Evolutionary conservation across 192 early-diverging fungal genomes (phyloP), one percentile per base, ranked within the genome.

Genomic region (Podila horticola): DNA sequence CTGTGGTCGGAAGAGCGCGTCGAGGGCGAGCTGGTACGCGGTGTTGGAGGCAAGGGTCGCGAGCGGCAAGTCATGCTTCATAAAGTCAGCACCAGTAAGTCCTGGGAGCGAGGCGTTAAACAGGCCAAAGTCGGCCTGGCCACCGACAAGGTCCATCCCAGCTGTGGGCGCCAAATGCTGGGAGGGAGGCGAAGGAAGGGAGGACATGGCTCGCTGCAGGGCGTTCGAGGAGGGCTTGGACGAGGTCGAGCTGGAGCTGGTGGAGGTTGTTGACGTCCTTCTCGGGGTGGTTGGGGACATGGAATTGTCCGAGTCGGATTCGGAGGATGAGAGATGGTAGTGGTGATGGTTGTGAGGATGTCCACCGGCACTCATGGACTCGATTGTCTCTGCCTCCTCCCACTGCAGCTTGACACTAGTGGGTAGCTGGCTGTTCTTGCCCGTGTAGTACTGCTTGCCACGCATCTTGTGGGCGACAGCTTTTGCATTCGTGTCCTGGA

Each of bases 311-410:
- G 75, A 79, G 59, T 48, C n/a, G 22, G 70, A 51, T 22, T 59
- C 59, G 1, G 76, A 81, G 38, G 70, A 62, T 4, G 52, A 29
- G 22, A 59, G 62, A 52, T 61, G 62, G 13, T 41, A 28, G 31
- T 75, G 38, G 51, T 67, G 70, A 12, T 79, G 76, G 48, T 71
- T 64, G 38, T 79, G 69, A 3, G 49, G 69, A 34, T 69, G 76
- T 5, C 76, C 76, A 1, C 76, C 76, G 24, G 72, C 58, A 41
- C 76, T 81, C 76, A 81, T 81, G 28, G 76, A 81, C 48, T 81
- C 66, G 41, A 69, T 69, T 0, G 76, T 81, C 58, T 81, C 76
- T 20, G 76, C 66, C 48, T 81, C 76, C 13, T 81, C 76, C 76
- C 76, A 81, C 17, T 81, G 76, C 0, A 81, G 62, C 36, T 51